Evolutionary conservation across 2,329 filamentous ascomycete species (phyloP).

Genomic region (Xylariaceae sp.): DNA sequence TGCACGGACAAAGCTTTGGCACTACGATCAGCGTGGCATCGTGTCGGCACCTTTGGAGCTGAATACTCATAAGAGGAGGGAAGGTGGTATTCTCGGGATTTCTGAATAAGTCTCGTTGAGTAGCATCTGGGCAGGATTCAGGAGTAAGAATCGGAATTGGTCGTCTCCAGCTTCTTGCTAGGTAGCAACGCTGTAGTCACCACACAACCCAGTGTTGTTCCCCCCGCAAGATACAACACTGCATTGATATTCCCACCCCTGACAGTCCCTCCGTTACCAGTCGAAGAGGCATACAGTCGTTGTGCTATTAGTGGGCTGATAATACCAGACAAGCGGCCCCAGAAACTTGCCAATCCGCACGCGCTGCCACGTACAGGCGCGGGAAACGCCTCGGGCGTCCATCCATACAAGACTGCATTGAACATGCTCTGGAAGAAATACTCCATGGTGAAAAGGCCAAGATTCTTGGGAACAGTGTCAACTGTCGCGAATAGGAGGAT

Average conservation of each 20-base stretch:
- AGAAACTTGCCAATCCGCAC: constrained; percentile 34
- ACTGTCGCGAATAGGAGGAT: constrained; percentile 14
- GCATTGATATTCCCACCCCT: constrained; percentile 8
- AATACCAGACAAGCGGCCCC: constrained; percentile 12
- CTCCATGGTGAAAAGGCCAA: constrained; percentile 32
- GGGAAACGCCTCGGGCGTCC: constrained; percentile 54
- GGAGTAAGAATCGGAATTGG: background rate
- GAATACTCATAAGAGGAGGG: too few species aligned
- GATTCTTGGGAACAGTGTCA: constrained; percentile 39
- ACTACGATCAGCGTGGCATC: too few species aligned
- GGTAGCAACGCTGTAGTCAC: constrained; percentile 9
- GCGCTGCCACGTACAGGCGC: constrained; percentile 51
- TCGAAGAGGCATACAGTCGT: constrained; percentile 8
- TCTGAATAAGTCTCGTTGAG: too few species aligned
- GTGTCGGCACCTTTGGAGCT: too few species aligned
- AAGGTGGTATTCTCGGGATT: too few species aligned
- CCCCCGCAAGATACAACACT: constrained; percentile 12
- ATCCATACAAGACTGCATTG: constrained; percentile 39
- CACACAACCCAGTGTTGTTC: constrained; percentile 11
- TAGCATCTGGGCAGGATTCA: too few species aligned
- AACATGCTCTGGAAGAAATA: constrained; percentile 38
- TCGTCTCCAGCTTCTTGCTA: constrained; percentile 1
- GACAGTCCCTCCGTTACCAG: background rate
- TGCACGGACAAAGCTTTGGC: too few species aligned
- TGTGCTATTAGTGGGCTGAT: constrained; percentile 10